phyloP scores from a whole-genome alignment of 148 eudicot genomes.

The Gaultheria prostrata region DNA sequence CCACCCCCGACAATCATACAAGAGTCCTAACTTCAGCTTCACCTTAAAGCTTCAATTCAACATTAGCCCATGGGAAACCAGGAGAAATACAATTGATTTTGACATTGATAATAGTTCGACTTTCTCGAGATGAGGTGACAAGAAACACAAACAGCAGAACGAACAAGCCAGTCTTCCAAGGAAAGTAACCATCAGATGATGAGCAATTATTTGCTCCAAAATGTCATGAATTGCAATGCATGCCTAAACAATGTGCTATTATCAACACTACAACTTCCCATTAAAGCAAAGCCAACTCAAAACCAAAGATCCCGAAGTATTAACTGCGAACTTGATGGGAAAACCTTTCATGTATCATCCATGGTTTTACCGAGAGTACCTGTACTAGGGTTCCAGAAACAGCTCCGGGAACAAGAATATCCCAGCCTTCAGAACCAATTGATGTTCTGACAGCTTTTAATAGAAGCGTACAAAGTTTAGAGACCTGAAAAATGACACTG shows the following conservation, averaged over 20 bases:
- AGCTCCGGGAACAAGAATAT: conserved; percentile 91
- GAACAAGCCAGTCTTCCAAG: not conserved
- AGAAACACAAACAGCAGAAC: not conserved
- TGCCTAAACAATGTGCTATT: not conserved
- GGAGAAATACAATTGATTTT: not conserved
- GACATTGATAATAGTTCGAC: not conserved
- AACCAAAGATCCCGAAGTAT: not conserved
- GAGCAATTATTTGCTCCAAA: not conserved
- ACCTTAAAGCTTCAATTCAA: conserved; percentile 8
- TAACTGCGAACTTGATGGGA: not conserved
- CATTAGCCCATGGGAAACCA: not conserved
- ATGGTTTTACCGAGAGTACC: conserved; percentile 35
- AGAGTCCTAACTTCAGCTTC: not conserved
- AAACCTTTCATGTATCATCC: not conserved
- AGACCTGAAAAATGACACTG: conserved; percentile 94
- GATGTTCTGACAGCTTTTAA: conserved; percentile 68
- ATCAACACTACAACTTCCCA: conserved; percentile 1
- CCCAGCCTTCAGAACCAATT: conserved; percentile 88
- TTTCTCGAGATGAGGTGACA: not conserved
- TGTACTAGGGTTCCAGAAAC: conserved; percentile 76
- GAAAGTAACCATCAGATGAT: not conserved
- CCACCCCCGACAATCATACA: not conserved
- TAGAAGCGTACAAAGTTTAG: conserved; percentile 81
- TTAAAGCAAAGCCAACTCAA: not conserved
- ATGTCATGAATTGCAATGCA: not conserved